Conservation (phyloP, 164 flowering plant species). For the Berberis thunbergii region DNA sequence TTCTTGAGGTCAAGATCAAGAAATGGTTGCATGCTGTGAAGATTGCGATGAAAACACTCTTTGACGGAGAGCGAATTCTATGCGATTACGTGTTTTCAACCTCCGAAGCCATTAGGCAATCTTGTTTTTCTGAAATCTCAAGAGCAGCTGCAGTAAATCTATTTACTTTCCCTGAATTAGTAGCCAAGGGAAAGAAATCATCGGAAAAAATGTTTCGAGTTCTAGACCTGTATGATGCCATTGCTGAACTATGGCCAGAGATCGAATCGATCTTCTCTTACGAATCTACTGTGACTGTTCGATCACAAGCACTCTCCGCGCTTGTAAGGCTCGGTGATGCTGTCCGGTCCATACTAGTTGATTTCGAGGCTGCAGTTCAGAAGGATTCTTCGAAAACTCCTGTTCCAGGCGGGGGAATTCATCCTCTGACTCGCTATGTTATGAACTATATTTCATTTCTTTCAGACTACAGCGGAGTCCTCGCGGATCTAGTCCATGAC, state of each 20-base stretch:
- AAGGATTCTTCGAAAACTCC: constrained; percentile 38
- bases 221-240: constrained; percentile 49
- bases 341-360: constrained; percentile 25
- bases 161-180: constrained; percentile 46
- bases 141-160: constrained; percentile 44
- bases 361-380: constrained; percentile 45
- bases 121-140: constrained; percentile 48
- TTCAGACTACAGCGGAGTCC: constrained; percentile 36
- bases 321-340: constrained; percentile 35
- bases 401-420: constrained; percentile 42
- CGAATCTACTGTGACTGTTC: constrained; percentile 36
- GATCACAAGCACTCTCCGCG: constrained; percentile 35
- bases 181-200: constrained; percentile 38
- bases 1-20: constrained; percentile 40
- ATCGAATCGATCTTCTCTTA: constrained; percentile 51
- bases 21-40: constrained; percentile 47
- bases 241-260: constrained; percentile 36
- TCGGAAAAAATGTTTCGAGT: constrained; percentile 48
- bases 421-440: constrained; percentile 37
- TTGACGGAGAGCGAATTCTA: constrained; percentile 63
- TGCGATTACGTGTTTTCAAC: constrained; percentile 53
- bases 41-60: constrained; percentile 41
- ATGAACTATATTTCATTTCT: constrained; percentile 47
- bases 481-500: constrained; percentile 41
- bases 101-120: constrained; percentile 38